Base-by-base conservation (phyloP, 192 early-diverging fungal species). In the Backusella psychrophila region DNA sequence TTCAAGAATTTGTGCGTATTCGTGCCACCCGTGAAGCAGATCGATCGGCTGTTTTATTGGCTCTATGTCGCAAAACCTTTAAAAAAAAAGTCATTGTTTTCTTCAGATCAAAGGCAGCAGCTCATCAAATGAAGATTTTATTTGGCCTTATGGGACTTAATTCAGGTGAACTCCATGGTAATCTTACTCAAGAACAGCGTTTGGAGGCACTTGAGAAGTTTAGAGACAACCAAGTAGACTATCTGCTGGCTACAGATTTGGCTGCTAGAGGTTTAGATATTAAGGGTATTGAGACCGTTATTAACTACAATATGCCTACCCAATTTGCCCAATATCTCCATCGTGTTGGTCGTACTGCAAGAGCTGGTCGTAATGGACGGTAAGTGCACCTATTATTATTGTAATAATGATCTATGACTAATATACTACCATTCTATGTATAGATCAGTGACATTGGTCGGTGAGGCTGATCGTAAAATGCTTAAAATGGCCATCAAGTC, bases 271-370 rank as follows among this genome's bases (percentile, higher is more conserved):
- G 98, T 84, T 88, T 99, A 39, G 98, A 99, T 84, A 97, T 99
- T 79, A 91, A 92, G 78, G 97, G 96, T 15, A 93, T 99, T 75
- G 92, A 97, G 65, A 96, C 95, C 4, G 97, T 99, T 66, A 98
- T 99, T 85, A 98, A 99, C 87, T 98, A 95, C 84, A 95, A 97
- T 68, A 98, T 99, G 96, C 98, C 98, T 12, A 91, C 89, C 44
- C 92, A 91, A 79, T 97, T 96, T 82, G 84, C 89, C 34, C 94
- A 95, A 76, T 99, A 99, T 82, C 88, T 98, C 39, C 98, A 99
- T 82, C 87, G 98, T 74, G 93, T 96, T 38, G 97, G 97, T 71
- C 91, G 97, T 84, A 99, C 97, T 15, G 97, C 97, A 14, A 93
- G 97, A 90, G 97, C 93, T 33, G 94, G 93, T 21, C 88, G 92